These are phyloP conservation scores for Capsaspora owczarzaki DNA, from an alignment of 78 protist genomes.

Conservation along the genomic window DNA sequence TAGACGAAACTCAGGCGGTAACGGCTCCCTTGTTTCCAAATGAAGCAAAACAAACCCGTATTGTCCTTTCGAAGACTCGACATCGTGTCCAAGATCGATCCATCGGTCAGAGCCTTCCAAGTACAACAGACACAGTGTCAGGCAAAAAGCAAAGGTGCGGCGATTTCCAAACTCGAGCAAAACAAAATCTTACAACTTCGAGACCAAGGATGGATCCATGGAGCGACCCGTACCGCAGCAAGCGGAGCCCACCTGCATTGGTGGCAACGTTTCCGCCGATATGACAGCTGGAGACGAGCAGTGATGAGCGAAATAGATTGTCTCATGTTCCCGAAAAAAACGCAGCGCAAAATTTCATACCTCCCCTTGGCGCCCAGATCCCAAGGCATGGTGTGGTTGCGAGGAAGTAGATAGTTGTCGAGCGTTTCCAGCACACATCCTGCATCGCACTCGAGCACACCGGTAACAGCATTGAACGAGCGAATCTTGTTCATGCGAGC, in stretches of 20 bases:
- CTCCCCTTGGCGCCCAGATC: conserved; percentile 92
- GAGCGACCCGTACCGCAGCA: conserved; percentile 80
- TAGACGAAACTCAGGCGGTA: too few relatives aligned
- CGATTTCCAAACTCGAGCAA: too few relatives aligned
- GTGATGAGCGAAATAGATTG: too few relatives aligned
- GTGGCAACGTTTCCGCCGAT: conserved; percentile 92
- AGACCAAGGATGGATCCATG: conserved; percentile 82
- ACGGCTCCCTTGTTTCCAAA: too few relatives aligned
- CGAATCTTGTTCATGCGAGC: conserved; percentile 51
- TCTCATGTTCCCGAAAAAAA: too few relatives aligned
- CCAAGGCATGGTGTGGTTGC: conserved; percentile 74
- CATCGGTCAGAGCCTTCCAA: conserved; percentile 59
- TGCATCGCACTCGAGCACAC: conserved; percentile 57
- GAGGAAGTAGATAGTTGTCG: conserved; percentile 34
- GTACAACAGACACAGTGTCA: too few relatives aligned
- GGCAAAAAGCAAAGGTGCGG: too few relatives aligned
- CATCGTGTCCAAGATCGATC: conserved; percentile 59
- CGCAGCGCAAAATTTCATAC: background rate
- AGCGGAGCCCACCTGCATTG: conserved; percentile 92
- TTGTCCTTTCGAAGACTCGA: conserved; percentile 72
- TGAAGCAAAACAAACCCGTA: too few relatives aligned
- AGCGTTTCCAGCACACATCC: conserved; percentile 74
- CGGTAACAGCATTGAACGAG: conserved; percentile 29
- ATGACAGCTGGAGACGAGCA: conserved; percentile 75
- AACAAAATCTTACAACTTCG: conserved; percentile 47